Base-by-base conservation (phyloP, 345 rosid species). In the Stellera chamaejasme region DNA sequence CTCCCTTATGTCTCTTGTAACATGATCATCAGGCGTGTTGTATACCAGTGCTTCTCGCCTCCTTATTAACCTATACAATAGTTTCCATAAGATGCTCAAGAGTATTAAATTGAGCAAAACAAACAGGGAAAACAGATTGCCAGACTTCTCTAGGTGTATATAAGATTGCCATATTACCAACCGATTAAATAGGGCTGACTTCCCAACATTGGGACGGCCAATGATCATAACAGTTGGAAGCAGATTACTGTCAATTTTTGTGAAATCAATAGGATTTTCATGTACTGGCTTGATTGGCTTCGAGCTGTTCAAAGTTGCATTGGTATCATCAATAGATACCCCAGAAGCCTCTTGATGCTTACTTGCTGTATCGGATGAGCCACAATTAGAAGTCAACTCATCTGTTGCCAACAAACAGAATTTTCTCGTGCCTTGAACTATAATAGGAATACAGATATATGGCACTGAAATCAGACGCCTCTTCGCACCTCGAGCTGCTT, bases 121-220 rank as follows among this genome's bases (percentile, higher is more conserved):
- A 27, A 14, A 19, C 3, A 49, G 10, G 23, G 11, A 54, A 45
- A 25, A 19, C 23, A 32, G 39, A 32, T 32, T 32, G 39, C 39
- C 9, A 32, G 47, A 10, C 32, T 48, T 5, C 12, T 48, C 6
- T 25, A 48, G 50, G 50, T 32, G 14, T 52, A 12, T 13, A 49
- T 15, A 14, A 62, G 16, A 50, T 9, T 11, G 41, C 27, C 15
- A 65, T 25, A n/a, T 16, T 19, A 67, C 80, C 43, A 51, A 88
- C 97, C 99, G 81, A 66, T 93, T 89, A 62, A 76, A 93, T 56
- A 93, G 72, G 16, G 99, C 99, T 3, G 97, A 89, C 68, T 93
- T 93, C 43, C 99, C 99, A 42, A 93, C 97, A 60, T 93, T 93
- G 16, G 97, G 97, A 28, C 97, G 82, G 39, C 99, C 99, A 67